Base-by-base conservation (phyloP, 257 asterid genomes). In the Plectranthus barbatus region DNA sequence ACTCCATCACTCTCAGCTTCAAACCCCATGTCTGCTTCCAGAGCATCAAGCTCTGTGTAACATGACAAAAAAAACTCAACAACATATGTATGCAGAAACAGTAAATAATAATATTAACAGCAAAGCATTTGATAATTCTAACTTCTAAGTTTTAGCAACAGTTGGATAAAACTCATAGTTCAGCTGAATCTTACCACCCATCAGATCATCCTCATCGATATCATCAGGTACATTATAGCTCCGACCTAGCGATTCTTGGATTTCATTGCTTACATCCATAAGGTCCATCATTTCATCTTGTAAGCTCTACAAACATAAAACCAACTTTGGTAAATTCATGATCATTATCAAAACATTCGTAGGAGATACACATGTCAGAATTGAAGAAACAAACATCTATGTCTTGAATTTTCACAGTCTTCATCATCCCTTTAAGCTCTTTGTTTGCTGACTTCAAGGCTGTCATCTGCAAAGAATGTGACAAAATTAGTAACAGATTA, bases 211-310 rank as follows among this genome's bases (percentile, higher is more conserved):
- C 79, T 93, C 97, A 64, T 93, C 97, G 45, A 93, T 78, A 80
- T 93, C 97, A 78, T 93, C 96, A 40, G 99, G 97, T 3, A 93
- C 92, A 62, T 66, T 85, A 69, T 93, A 93, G 86, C 96, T 93
- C 80, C 97, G 79, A 52, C 99, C 97, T 61, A 93, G 99, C 41
- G 95, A 74, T 73, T 93, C 97, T 74, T 93, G 99, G 74, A 93
- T 87, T 82, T 93, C 99, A 66, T 74, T 82, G 77, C 99, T 93
- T 72, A 87, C 94, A 72, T 90, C 99, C 99, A 93, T 93, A 70
- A 93, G 84, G 84, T 90, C 97, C 96, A 93, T 72, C 97, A 93
- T 90, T 75, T 93, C 96, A 79, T 93, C 99, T 90, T 93, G 99
- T 68, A 93, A 75, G 73, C 77, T 90, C 99, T 93, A 74, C 53